These are phyloP conservation scores for Sporothrix humicola DNA, from an alignment of 2,329 filamentous ascomycete genomes.

Conservation along the genomic window DNA sequence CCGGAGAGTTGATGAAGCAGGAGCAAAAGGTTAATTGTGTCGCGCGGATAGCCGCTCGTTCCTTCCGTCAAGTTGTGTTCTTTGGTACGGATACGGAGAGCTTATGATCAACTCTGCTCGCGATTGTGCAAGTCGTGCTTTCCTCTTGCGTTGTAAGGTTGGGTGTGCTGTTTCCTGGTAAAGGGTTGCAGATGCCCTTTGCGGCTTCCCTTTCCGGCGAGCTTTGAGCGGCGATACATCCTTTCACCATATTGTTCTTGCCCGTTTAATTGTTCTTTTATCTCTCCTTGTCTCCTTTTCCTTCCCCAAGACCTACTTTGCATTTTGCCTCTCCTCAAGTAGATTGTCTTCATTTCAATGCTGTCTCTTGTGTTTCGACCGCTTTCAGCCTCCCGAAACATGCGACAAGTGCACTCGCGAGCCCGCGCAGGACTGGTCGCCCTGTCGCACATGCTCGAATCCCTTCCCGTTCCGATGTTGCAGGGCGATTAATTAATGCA, in stretches of 20 bases:
- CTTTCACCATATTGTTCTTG: not conserved
- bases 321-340: not conserved
- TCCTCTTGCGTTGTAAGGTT: not conserved
- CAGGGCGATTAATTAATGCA: conserved; percentile 16
- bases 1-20: not conserved
- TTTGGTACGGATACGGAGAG: not conserved
- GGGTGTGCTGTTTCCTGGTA: conserved; percentile 16
- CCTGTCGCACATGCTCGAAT: not conserved
- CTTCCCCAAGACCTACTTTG: not conserved
- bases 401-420: not conserved
- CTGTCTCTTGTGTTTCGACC: conserved; percentile 6
- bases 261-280: not conserved
- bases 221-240: not conserved
- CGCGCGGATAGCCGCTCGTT: not conserved
- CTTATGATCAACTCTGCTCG: not conserved
- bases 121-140: not conserved
- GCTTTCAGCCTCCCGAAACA: not conserved
- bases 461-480: conserved; percentile 18
- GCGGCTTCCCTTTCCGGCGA: conserved; percentile 25
- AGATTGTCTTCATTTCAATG: not conserved
- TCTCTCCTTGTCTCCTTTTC: not conserved
- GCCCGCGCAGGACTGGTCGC: not conserved
- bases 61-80: not conserved
- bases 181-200: not conserved
- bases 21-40: not conserved